Percentiles rank a stretch among this genome's conserved stretches.
These are phyloP conservation scores for Craterostigma plantagineum DNA, from an alignment of 257 asterid genomes.

Conservation along the genomic window DNA sequence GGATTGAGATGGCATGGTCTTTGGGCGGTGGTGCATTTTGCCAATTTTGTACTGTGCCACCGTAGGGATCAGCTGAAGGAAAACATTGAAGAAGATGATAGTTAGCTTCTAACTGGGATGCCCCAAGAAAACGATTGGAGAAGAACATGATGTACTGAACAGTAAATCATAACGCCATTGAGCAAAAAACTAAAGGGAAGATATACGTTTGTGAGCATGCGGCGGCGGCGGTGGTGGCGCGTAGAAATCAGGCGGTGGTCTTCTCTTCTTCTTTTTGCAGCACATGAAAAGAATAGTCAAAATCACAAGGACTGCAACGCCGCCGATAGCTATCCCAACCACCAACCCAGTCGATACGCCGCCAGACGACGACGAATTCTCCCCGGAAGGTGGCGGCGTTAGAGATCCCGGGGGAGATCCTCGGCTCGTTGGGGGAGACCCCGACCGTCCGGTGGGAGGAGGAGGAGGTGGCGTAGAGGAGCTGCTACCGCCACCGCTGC, in stretches of 20 bases:
- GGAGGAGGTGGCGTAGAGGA: constrained; percentile 1
- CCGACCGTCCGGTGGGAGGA: constrained; percentile 13
- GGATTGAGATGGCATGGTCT: no score
- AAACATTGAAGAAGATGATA: neutral
- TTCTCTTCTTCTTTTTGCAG: constrained; percentile 37
- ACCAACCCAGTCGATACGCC: constrained; percentile 18
- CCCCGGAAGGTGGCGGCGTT: constrained; percentile 5
- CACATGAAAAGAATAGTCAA: constrained; percentile 18
- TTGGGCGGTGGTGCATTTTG: constrained; percentile 24
- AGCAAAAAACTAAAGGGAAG: neutral
- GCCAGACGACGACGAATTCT: constrained; percentile 7
- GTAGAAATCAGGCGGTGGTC: constrained; percentile 17
- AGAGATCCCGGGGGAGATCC: constrained; percentile 12
- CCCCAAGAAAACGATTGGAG: no score
- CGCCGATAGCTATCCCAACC: constrained; percentile 39
- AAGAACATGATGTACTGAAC: no score
- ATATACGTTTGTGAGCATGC: constrained; percentile 24
- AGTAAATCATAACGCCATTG: no score
- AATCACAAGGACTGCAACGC: constrained; percentile 22
- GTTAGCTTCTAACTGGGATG: no score
- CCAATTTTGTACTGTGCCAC: constrained; percentile 32
- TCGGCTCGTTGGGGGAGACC: constrained; percentile 13
- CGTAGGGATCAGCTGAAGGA: constrained; percentile 29
- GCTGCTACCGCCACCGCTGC: constrained; percentile 4
- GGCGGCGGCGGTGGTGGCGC: constrained; percentile 26